phyloP scores from a whole-genome alignment of 2,329 filamentous ascomycete genomes.

The Neofusicoccum kwambonambiense region DNA sequence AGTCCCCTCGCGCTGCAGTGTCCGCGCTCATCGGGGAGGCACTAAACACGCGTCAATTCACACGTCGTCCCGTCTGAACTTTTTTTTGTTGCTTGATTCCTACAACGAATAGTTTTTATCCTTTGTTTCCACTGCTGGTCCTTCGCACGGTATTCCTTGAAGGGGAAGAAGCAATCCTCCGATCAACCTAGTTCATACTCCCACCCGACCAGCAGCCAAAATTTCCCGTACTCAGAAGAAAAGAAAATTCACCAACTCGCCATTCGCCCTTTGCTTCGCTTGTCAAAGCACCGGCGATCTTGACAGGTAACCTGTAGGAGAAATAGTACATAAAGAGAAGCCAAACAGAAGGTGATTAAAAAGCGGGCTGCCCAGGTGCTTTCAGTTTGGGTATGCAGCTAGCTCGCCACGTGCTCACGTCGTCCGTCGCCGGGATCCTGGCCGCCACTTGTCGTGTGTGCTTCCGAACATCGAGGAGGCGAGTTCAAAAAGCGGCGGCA shows the following conservation, averaged over 20 bases:
- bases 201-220: conserved; percentile 9
- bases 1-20: not conserved
- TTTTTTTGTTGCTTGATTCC: conserved; percentile 3
- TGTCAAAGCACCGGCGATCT: conserved; percentile 9
- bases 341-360: conserved; percentile 5
- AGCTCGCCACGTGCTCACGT: not conserved
- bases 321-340: conserved; percentile 16
- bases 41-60: not conserved
- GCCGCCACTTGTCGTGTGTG: not conserved
- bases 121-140: not conserved
- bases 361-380: not conserved
- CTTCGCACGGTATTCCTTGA: not conserved
- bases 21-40: not conserved
- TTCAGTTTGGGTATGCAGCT: conserved; percentile 1
- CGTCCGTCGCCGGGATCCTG: not conserved
- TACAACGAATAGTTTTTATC: conserved; percentile 4
- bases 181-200: conserved; percentile 11
- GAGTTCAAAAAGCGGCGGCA: not conserved
- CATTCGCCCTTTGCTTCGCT: not conserved
- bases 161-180: conserved; percentile 1
- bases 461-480: not conserved
- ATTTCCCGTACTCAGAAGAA: conserved; percentile 2
- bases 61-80: not conserved
- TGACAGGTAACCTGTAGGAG: conserved; percentile 9
- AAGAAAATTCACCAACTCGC: conserved; percentile 10